A percentile compares a stretch with the other conserved stretches of the same genome.
Conservation (phyloP, 345 rosid species). For the Zanthoxylum bungeanum region DNA sequence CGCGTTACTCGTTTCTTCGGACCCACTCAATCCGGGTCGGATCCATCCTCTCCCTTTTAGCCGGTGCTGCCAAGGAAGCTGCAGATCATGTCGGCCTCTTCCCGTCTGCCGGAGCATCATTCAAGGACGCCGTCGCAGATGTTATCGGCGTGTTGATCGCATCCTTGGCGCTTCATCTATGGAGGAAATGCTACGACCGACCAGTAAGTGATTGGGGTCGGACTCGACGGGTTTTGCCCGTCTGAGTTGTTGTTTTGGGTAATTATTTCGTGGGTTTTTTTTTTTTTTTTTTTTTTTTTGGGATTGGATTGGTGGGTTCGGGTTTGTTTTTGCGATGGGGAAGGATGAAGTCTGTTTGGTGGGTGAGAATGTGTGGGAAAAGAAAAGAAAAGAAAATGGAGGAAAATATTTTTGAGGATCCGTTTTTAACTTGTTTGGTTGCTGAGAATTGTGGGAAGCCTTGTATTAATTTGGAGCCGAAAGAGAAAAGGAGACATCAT, state of each 20-base stretch:
- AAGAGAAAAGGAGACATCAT: neutral
- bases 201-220: slow-evolving; percentile 27
- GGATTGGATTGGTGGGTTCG: neutral
- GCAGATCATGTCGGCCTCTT: slow-evolving; percentile 81
- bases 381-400: neutral
- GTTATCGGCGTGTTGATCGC: slow-evolving; percentile 60
- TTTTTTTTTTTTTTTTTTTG: neutral
- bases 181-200: slow-evolving; percentile 23
- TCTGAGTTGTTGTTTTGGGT: slow-evolving; percentile 28
- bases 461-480: neutral
- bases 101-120: slow-evolving; percentile 85
- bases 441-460: neutral
- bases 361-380: slow-evolving; percentile 10
- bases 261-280: neutral
- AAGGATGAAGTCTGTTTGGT: neutral
- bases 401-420: neutral
- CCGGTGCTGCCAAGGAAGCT: slow-evolving; percentile 90
- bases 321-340: neutral
- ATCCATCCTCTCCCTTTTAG: slow-evolving; percentile 64
- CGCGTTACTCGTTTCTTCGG: slow-evolving; percentile 55
- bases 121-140: slow-evolving; percentile 79
- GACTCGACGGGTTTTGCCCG: slow-evolving; percentile 44
- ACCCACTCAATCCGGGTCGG: slow-evolving; percentile 59
- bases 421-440: slow-evolving; percentile 3
- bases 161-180: slow-evolving; percentile 37